A percentile compares a stretch with the other conserved stretches of the same genome.
Conservation (phyloP, 2,329 filamentous ascomycete species). For the Ilyonectria destructans region DNA sequence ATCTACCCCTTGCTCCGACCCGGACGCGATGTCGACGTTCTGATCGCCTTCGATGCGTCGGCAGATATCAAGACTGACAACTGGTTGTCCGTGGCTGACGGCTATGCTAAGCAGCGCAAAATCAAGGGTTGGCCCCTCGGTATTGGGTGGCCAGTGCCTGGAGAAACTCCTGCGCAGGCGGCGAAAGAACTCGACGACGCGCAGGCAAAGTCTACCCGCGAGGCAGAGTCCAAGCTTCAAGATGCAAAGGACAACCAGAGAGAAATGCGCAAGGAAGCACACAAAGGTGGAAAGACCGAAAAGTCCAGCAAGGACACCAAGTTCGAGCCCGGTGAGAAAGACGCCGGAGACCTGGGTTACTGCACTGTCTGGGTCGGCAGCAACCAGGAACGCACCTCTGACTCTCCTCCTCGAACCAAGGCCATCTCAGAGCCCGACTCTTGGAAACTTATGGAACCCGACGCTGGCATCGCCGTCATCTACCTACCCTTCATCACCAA, state of each 20-base stretch:
- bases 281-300: conserved; percentile 45
- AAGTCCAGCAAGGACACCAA: conserved; percentile 51
- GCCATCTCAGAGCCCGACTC: conserved; percentile 75
- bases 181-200: conserved; percentile 77
- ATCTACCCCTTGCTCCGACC: conserved; percentile 94
- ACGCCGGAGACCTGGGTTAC: conserved; percentile 81
- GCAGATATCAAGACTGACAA: conserved; percentile 95
- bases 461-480: conserved; percentile 89
- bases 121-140: conserved; percentile 96
- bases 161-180: conserved; percentile 72
- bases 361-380: conserved; percentile 97
- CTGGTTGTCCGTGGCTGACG: conserved; percentile 95
- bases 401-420: conserved; percentile 67
- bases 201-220: conserved; percentile 71
- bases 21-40: conserved; percentile 88
- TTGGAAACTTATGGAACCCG: conserved; percentile 78
- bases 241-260: conserved; percentile 70
- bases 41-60: conserved; percentile 95
- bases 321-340: conserved; percentile 61
- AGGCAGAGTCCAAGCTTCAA: conserved; percentile 76
- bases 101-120: conserved; percentile 90
- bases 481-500: conserved; percentile 95
- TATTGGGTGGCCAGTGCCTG: conserved; percentile 87
- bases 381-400: conserved; percentile 78
- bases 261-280: conserved; percentile 47